These are phyloP conservation scores for Dendrobium huoshanense DNA, from an alignment of 106 monocot species.

Conservation along the genomic window DNA sequence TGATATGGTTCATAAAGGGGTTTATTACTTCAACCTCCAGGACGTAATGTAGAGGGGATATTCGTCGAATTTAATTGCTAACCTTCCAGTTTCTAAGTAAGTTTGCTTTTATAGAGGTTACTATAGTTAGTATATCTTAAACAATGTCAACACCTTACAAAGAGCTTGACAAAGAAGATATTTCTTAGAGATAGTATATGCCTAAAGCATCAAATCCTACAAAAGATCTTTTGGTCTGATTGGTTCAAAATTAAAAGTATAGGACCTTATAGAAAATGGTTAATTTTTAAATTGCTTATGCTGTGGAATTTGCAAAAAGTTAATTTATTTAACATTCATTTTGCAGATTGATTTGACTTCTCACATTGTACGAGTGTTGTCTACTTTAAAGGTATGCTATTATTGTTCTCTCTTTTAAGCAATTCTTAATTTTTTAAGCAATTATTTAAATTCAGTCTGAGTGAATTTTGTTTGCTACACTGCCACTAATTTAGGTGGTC, in stretches of 20 bases:
- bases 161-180: background rate
- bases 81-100: background rate
- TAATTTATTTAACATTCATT: constrained; percentile 1
- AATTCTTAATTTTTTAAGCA: background rate
- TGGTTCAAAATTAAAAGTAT: background rate
- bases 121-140: background rate
- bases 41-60: background rate
- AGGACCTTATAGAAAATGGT: background rate
- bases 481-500: background rate
- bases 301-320: background rate
- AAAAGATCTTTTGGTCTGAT: background rate
- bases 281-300: background rate
- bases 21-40: background rate
- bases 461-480: background rate
- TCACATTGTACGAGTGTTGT: constrained; percentile 48
- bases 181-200: background rate
- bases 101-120: background rate
- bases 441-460: background rate
- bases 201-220: background rate
- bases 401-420: background rate
- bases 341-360: constrained; percentile 69
- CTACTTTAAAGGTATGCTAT: constrained; percentile 46
- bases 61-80: background rate
- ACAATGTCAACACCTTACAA: background rate
- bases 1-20: background rate